These are phyloP conservation scores for Pythium diclinum DNA, from an alignment of 352 stramenopile species.

Conservation along the genomic window DNA sequence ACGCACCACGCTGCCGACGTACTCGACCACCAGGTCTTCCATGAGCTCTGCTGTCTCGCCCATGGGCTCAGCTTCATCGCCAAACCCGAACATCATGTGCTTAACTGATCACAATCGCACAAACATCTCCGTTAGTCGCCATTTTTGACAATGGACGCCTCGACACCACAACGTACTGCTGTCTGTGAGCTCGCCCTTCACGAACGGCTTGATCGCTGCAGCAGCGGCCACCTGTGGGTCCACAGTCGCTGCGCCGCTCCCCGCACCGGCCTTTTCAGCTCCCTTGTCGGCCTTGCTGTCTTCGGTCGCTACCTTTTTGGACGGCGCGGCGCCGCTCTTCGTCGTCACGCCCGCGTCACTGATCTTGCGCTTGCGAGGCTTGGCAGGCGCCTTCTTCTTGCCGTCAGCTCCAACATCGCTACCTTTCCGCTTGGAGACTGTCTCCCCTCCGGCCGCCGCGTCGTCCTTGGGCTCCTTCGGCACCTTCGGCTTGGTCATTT, in stretches of 20 bases:
- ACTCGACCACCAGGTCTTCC: constrained; percentile 84
- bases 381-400: constrained; percentile 75
- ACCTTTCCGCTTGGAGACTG: constrained; percentile 16
- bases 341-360: constrained; percentile 46
- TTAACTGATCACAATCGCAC: constrained; percentile 52
- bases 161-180: constrained; percentile 83
- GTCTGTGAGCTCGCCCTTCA: constrained; percentile 72
- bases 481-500: constrained; percentile 29
- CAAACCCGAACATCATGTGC: constrained; percentile 89
- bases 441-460: constrained; percentile 1
- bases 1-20: constrained; percentile 78
- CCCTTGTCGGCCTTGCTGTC: constrained; percentile 20
- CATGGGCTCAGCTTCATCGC: constrained; percentile 65
- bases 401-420: constrained; percentile 11
- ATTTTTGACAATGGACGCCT: neutral
- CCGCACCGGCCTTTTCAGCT: constrained; percentile 8
- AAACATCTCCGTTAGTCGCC: neutral
- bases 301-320: constrained; percentile 38
- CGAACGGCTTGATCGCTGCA: constrained; percentile 59
- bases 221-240: constrained; percentile 15
- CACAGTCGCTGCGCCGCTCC: constrained; percentile 1
- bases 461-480: constrained; percentile 18
- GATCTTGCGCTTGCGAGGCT: constrained; percentile 71
- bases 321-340: constrained; percentile 33
- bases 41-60: constrained; percentile 79